Base-by-base conservation (phyloP, 371 early-diverging fungal genomes). In the Mucor sp. region DNA sequence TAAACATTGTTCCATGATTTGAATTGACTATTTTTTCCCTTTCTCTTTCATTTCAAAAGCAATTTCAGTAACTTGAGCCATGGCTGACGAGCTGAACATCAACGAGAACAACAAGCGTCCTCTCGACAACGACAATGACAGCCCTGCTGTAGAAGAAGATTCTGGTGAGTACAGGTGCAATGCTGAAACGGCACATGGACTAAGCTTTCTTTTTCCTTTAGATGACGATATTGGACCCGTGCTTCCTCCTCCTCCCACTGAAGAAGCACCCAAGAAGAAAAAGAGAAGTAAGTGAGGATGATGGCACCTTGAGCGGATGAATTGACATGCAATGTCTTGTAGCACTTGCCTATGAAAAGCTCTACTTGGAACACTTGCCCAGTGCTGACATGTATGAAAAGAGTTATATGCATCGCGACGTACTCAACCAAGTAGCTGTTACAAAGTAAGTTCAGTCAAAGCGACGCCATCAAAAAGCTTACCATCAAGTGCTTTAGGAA, bases 331-430 rank as follows among this genome's bases (percentile, higher is more conserved):
- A 39, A 41, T 41, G 17, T 41, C 9, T 17, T 44, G 4, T 48
- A 89, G 90, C 84, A 14, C 66, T 91, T 27, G 78, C 85, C 6
- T 93, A 95, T 72, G 95, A 97, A 76, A 72, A 85, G 35, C 85
- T 93, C 35, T 94, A 87, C 63, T 80, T 96, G 23, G 87, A 89
- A 3, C 83, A 85, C 11, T 74, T 99, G 17, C 98, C 98, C 6
- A 79, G 78, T 39, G 87, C 93, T 11, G 92, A 94, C 68, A 92
- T 94, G 92, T 97, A 97, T 70, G 97, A 96, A 76, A 85, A 87
- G 56, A 93, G 93, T 69, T 94, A 94, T 69, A 97, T 98, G 99
- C 99, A 99, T 73, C 86, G 97, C 17, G 97, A 97, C 71, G 81
- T 86, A 0, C 85, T 98, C 58, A 92, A 88, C 63, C 87, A 85